These are phyloP conservation scores for Pezicula rhizophila DNA, from an alignment of 2,329 filamentous ascomycete genomes.

Conservation along the genomic window DNA sequence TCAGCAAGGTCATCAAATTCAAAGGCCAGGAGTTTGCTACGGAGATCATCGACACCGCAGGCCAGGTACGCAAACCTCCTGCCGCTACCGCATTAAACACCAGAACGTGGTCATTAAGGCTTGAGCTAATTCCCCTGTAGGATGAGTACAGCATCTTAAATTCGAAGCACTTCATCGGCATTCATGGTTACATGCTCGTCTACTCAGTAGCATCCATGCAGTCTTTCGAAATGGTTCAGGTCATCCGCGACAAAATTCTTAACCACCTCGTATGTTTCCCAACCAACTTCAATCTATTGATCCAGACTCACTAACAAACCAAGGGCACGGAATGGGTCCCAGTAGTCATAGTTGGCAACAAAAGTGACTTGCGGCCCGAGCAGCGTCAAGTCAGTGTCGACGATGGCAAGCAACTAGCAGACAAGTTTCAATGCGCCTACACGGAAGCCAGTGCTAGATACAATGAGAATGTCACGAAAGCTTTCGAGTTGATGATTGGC, in stretches of 20 bases:
- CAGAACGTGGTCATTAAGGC: slow-evolving; percentile 4
- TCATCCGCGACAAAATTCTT: slow-evolving; percentile 94
- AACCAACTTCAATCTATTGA: background rate
- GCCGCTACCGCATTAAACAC: background rate
- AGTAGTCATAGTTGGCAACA: slow-evolving; percentile 93
- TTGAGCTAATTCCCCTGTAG: slow-evolving; percentile 35
- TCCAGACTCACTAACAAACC: background rate
- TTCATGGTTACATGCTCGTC: slow-evolving; percentile 97
- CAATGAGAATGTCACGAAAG: slow-evolving; percentile 87
- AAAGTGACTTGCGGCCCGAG: slow-evolving; percentile 87
- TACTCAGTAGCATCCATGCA: slow-evolving; percentile 94
- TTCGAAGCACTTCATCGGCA: slow-evolving; percentile 98
- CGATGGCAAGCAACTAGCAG: slow-evolving; percentile 76
- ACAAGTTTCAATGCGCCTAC: slow-evolving; percentile 87
- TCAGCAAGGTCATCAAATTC: slow-evolving; percentile 89
- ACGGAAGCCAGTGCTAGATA: slow-evolving; percentile 92
- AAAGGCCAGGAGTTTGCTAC: slow-evolving; percentile 91
- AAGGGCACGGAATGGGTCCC: slow-evolving; percentile 90
- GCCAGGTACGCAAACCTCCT: slow-evolving; percentile 57
- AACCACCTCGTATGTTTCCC: slow-evolving; percentile 72
- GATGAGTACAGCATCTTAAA: slow-evolving; percentile 99
- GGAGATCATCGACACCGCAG: slow-evolving; percentile 97
- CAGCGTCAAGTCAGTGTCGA: slow-evolving; percentile 86
- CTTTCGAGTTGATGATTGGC: slow-evolving; percentile 88
- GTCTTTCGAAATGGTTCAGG: slow-evolving; percentile 95